Percentiles rank a stretch among this genome's conserved stretches.
Evolutionary conservation across 257 asterid species (phyloP).

Genomic region (Ajuga chamaepitys): DNA sequence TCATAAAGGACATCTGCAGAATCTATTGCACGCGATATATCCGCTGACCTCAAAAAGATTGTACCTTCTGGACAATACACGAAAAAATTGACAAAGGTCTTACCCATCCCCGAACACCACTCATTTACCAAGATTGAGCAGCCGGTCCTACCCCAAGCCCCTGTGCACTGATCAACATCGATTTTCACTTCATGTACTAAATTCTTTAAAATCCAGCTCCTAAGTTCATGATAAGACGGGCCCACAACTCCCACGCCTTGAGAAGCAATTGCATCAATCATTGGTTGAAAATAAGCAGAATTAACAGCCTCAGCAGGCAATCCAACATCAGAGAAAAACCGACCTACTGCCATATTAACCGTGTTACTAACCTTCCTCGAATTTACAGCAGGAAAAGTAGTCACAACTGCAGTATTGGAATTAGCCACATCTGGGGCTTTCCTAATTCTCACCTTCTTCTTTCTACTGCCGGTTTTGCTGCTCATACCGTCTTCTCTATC

Average conservation of each 20-base stretch:
- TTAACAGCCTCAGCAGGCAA: constrained; percentile 64
- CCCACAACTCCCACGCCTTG: constrained; percentile 48
- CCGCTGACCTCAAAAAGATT: constrained; percentile 61
- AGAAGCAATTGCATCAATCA: constrained; percentile 81
- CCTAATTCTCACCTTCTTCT: constrained; percentile 75
- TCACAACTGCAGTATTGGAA: constrained; percentile 23
- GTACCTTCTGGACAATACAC: constrained; percentile 68
- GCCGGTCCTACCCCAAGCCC: constrained; percentile 67
- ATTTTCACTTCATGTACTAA: constrained; percentile 61
- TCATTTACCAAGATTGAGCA: constrained; percentile 82
- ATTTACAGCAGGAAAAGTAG: constrained; percentile 25
- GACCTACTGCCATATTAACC: constrained; percentile 83
- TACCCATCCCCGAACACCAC: constrained; percentile 54
- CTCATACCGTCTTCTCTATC: constrained; percentile 42
- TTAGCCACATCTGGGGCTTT: constrained; percentile 39
- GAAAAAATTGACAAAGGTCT: constrained; percentile 43
- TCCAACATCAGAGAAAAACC: constrained; percentile 73
- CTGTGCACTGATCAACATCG: constrained; percentile 48
- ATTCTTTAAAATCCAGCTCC: constrained; percentile 65
- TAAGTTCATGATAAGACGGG: constrained; percentile 76
- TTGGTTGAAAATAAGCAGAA: constrained; percentile 74
- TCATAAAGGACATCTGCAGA: constrained; percentile 56
- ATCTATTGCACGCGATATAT: constrained; percentile 45
- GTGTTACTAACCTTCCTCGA: constrained; percentile 37
- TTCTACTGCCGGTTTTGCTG: constrained; percentile 37